Conservation (phyloP, 176 grass and related monocot genomes). For the Carex kokanica region DNA sequence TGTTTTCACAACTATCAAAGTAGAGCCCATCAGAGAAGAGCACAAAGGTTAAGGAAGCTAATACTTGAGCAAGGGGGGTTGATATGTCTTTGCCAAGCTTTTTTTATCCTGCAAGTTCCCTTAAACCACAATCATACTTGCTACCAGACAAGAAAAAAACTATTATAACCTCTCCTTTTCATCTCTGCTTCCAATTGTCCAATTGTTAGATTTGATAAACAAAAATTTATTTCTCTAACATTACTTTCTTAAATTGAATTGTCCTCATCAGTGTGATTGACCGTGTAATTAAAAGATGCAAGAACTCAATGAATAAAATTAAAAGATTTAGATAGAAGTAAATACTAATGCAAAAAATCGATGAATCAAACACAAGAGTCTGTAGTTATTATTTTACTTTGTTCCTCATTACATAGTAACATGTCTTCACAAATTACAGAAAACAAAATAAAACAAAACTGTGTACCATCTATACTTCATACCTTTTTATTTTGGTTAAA, state of each 20-base stretch:
- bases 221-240: background rate
- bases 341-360: background rate
- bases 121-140: background rate
- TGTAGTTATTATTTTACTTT: background rate
- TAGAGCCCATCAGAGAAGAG: no score
- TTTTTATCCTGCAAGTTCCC: background rate
- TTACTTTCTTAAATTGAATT: background rate
- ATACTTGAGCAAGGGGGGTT: no score
- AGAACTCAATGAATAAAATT: background rate
- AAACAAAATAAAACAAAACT: background rate
- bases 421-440: slow-evolving; percentile 1
- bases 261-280: background rate
- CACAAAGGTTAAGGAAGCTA: no score
- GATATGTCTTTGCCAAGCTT: no score
- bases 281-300: background rate
- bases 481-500: background rate
- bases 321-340: background rate
- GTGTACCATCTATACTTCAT: background rate
- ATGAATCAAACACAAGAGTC: background rate
- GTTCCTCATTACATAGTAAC: background rate
- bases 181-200: background rate
- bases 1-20: no score
- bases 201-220: background rate
- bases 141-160: no score
- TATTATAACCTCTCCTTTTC: background rate